Percentiles rank a stretch among this genome's conserved stretches.
Conservation (phyloP, 2,329 filamentous ascomycete species). For the Fusarium sp. region DNA sequence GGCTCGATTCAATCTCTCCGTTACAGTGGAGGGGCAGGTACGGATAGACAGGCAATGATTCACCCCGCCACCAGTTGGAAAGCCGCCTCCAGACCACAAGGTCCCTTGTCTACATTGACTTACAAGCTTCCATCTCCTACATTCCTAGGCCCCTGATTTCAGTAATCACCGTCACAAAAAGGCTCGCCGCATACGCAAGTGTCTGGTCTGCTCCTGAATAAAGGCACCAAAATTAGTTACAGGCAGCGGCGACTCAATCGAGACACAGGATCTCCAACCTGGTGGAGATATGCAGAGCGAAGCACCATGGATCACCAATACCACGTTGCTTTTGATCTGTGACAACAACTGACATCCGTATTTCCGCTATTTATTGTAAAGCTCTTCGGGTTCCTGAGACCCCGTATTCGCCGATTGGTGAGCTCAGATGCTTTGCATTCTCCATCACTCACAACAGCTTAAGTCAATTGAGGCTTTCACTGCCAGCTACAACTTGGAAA, state of each 20-base stretch:
- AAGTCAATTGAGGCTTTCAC: not conserved
- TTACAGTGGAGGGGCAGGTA: not conserved
- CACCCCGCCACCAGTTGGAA: conserved; percentile 19
- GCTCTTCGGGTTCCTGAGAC: not conserved
- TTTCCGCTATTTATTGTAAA: not conserved
- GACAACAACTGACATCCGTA: not conserved
- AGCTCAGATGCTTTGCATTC: not conserved
- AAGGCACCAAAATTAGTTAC: not conserved
- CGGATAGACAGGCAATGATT: not conserved
- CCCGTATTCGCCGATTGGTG: not conserved
- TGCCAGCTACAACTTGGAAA: not conserved
- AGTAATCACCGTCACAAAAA: not conserved
- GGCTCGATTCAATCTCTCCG: conserved; percentile 17
- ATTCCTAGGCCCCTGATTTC: not conserved
- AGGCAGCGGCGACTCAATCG: not conserved
- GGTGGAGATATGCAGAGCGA: not conserved
- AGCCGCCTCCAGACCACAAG: not conserved
- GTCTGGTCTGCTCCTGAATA: not conserved
- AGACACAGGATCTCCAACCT: not conserved
- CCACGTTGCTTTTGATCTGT: not conserved
- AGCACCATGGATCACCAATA: not conserved
- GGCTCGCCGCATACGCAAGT: not conserved
- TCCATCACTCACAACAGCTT: not conserved
- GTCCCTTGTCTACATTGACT: not conserved
- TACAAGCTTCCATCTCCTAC: not conserved